Evolutionary conservation across 2,329 filamentous ascomycete genomes (phyloP), one percentile per base, ranked within the genome.

Genomic region (Fusarium austroafricanum): DNA sequence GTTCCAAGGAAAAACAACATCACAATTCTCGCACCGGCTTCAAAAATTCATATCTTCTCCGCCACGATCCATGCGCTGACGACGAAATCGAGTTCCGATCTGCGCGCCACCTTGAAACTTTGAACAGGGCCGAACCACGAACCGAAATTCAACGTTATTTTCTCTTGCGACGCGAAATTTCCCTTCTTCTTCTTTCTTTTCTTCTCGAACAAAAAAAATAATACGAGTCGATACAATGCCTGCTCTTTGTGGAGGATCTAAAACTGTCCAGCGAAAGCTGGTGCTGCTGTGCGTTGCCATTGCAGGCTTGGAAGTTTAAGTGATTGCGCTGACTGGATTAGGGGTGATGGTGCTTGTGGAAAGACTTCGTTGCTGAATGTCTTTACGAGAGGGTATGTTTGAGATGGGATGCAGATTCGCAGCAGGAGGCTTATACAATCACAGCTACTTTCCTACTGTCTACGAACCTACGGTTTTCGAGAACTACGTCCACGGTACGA

Each of bases 401-500:
- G 7, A 3, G 8, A 14, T 1, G n/a, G 54, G 40, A 38, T 5
- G 10, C 28, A 33, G 12, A 66, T 12, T 12, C 18, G 23, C 26
- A 26, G 9, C 26, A 26, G 26, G 35, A 40, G 11, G 39, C 71
- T 77, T 43, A 67, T 60, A 54, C 21, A 42, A 53, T 61, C 50
- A 39, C 74, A 95, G 93, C 68, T 97, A 97, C 81, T 99, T 99
- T 80, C 95, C 95, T 51, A 97, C 95, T 59, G 95, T 98, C 76
- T 98, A 98, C 83, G 94, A 98, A 81, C 96, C 96, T 55, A 99
- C 95, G 35, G 95, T 97, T 70, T 97, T 97, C 81, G 95, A 99
- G 80, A 99, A 99, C 82, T 99, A 98, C 81, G 95, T 99, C 68
- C 95, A 99, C 79, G 94, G 93, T 96, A 86, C 77, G 86, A 47